These are phyloP conservation scores for Phaffia tasmanica DNA, from an alignment of 768 basidiomycete genomes.

Conservation along the genomic window DNA sequence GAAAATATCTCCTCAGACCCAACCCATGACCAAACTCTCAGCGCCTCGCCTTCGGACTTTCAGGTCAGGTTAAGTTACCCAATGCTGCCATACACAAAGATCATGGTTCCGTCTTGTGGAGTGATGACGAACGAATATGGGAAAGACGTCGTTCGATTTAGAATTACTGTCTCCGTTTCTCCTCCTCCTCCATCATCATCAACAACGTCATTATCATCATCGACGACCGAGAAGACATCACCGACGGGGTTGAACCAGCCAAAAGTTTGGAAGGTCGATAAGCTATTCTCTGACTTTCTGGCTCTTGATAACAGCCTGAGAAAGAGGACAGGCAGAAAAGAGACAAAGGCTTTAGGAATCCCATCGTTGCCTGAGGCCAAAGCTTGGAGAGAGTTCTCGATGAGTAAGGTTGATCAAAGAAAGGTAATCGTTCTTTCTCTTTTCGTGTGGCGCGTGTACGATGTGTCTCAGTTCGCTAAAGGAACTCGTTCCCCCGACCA, in stretches of 20 bases:
- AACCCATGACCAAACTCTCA: background rate
- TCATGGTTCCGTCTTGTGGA: slow-evolving; percentile 14
- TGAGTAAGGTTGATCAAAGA: slow-evolving; percentile 88
- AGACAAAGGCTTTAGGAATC: slow-evolving; percentile 59
- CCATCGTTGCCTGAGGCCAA: slow-evolving; percentile 75
- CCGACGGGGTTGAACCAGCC: background rate
- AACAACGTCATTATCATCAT: background rate
- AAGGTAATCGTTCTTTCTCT: slow-evolving; percentile 51
- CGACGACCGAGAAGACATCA: background rate
- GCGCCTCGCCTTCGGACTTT: background rate
- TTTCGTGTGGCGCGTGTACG: slow-evolving; percentile 8
- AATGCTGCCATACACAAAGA: slow-evolving; percentile 5
- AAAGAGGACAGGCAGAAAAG: slow-evolving; percentile 46
- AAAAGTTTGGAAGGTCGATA: slow-evolving; percentile 60
- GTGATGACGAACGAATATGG: slow-evolving; percentile 14
- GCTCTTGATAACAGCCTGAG: slow-evolving; percentile 71
- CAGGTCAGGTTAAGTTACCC: background rate
- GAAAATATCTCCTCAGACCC: background rate
- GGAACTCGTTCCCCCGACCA: background rate
- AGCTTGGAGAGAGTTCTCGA: slow-evolving; percentile 93
- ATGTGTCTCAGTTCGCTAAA: slow-evolving; percentile 3
- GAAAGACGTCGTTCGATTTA: slow-evolving; percentile 9
- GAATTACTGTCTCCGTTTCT: slow-evolving; percentile 7
- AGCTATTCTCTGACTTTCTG: slow-evolving; percentile 87
- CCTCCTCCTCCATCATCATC: slow-evolving; percentile 38